These are phyloP conservation scores for Tuber melanosporum DNA, from an alignment of 495 filamentous ascomycete species.

Conservation along the genomic window DNA sequence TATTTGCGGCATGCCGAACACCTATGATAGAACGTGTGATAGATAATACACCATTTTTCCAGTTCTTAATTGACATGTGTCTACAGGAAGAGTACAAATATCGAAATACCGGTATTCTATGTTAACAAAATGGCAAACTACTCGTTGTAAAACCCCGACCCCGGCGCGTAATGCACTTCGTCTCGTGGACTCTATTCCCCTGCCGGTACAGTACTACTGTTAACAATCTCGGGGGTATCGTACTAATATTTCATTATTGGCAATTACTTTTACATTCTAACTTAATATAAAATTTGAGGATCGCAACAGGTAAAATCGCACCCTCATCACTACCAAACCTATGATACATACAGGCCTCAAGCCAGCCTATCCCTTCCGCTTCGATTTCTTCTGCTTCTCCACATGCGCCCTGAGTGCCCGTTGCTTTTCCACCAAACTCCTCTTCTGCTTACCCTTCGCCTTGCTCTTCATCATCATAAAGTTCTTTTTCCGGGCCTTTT, in stretches of 20 bases:
- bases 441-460: slow-evolving; percentile 85
- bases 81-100: too few relatives aligned
- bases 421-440: slow-evolving; percentile 75
- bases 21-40: too few relatives aligned
- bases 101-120: too few relatives aligned
- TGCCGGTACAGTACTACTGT: background rate
- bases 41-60: too few relatives aligned
- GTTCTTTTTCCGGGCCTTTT: slow-evolving; percentile 95
- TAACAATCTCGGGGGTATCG: background rate
- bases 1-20: too few relatives aligned
- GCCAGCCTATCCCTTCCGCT: slow-evolving; percentile 50
- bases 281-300: background rate
- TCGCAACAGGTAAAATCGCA: background rate
- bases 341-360: background rate
- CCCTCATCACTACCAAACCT: background rate
- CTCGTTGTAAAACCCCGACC: too few relatives aligned
- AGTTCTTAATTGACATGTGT: too few relatives aligned
- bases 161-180: background rate
- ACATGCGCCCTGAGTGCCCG: slow-evolving; percentile 73
- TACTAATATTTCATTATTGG: background rate
- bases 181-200: background rate
- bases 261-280: background rate
- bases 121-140: too few relatives aligned
- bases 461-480: slow-evolving; percentile 97
- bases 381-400: slow-evolving; percentile 75